These are phyloP conservation scores for Mycena rosella DNA, from an alignment of 768 basidiomycete species.

Conservation along the genomic window DNA sequence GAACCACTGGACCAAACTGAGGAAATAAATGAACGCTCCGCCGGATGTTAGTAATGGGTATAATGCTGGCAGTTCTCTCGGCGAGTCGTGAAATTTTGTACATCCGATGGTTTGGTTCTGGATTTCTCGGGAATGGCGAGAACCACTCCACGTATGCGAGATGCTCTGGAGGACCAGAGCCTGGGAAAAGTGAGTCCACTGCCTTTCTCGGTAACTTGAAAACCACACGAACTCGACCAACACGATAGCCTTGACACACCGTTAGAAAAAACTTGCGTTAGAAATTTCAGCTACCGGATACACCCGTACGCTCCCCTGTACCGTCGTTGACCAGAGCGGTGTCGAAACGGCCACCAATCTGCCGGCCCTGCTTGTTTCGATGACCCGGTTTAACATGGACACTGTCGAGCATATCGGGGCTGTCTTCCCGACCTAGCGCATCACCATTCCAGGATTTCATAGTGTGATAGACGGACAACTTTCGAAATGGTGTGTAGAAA, in stretches of 20 bases:
- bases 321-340: background rate
- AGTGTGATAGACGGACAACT: background rate
- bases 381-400: background rate
- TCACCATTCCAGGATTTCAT: background rate
- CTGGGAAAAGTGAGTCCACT: background rate
- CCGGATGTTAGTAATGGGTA: background rate
- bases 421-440: too few relatives aligned
- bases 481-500: background rate
- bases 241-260: background rate
- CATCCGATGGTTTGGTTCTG: slow-evolving; percentile 36
- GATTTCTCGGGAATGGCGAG: slow-evolving; percentile 16
- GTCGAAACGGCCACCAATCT: background rate
- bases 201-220: background rate
- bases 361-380: background rate
- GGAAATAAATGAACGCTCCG: slow-evolving; percentile 1
- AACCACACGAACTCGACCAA: background rate
- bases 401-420: background rate
- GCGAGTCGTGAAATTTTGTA: too few relatives aligned
- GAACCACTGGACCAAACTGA: background rate
- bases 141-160: slow-evolving; percentile 35
- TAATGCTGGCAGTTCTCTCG: slow-evolving; percentile 18
- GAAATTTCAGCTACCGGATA: too few relatives aligned
- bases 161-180: background rate
- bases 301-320: background rate
- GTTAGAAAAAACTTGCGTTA: too few relatives aligned